Base-by-base conservation (phyloP, 192 early-diverging fungal genomes). In the Cetraspora pellucida region DNA sequence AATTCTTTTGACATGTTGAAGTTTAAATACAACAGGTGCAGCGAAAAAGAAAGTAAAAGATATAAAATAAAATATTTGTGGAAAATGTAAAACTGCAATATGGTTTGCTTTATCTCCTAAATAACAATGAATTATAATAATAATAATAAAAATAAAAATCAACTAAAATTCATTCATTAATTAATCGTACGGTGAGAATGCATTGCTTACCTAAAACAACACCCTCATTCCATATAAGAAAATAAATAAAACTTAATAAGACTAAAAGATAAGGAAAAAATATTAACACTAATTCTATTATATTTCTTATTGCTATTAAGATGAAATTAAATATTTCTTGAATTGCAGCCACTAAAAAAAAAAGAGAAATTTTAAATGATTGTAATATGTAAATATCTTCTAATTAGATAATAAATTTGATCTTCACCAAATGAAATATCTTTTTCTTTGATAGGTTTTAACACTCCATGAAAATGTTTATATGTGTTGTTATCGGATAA, bases 21-120 rank as follows among this genome's bases (percentile, higher is more conserved):
- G 21, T 57, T 30, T 78, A 21, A 89, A 19, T 1, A 87, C 82
- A 9, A 78, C 65, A 37, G 91, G 90, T 19, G 81, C 63, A 1
- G 86, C 78, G 55, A 89, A 81, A 2, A 83, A 84, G 0, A 82
- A 79, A 8, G 85, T 64, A 68, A 94, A 94, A 1, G 84, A 84
- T 47, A 79, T 81, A 86, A 92, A 97, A 82, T 99, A 99, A 37
- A 95, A 86, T 21, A 96, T 55, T 80, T 98, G 97, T 21, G 93
- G 91, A 8, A 95, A 63, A 80, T 99, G 94, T 31, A 92, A 27
- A 17, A 84, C 87, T 2, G 93, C 88, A 43, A 92, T 77, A 82
- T 99, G 97, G 78, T 98, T 92, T 5, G 88, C 78, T 71, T 87
- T 88, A 85, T 99, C 97, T 31, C 97, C 93, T 90, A 63, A n/a